phyloP scores from a whole-genome alignment of 768 basidiomycete genomes.

The Dentipellis sp. region DNA sequence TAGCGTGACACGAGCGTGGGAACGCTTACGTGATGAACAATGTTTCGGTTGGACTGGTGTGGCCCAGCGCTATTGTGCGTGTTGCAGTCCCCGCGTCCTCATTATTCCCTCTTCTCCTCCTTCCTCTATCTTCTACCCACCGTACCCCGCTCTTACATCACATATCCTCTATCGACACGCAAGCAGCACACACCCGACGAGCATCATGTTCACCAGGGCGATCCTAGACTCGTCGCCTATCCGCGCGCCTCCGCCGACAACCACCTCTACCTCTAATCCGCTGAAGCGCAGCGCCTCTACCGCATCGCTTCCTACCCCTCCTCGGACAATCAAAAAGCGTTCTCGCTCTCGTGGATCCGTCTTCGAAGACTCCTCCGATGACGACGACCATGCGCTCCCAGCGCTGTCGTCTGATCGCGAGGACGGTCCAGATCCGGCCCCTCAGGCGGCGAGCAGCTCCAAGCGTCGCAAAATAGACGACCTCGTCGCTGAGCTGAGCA shows the following conservation, averaged over 20 bases:
- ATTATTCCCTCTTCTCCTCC: no score
- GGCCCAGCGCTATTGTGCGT: no score
- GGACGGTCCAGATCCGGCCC: constrained; percentile 5
- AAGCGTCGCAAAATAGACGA: constrained; percentile 14
- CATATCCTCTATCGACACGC: no score
- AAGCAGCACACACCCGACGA: neutral
- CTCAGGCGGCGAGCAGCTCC: neutral
- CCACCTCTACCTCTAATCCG: constrained; percentile 4
- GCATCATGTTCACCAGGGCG: neutral
- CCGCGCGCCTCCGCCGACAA: neutral
- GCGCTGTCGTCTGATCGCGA: constrained; percentile 10
- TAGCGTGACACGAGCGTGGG: no score
- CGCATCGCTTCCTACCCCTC: constrained; percentile 14
- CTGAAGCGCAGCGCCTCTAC: constrained; percentile 15
- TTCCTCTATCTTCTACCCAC: no score
- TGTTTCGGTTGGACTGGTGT: no score
- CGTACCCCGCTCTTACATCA: no score
- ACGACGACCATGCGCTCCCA: constrained; percentile 8
- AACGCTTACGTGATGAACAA: no score
- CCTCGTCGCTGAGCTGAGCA: constrained; percentile 10
- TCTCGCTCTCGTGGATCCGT: constrained; percentile 13
- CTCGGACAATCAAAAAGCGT: constrained; percentile 13
- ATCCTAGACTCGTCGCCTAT: constrained; percentile 1
- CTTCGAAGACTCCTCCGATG: constrained; percentile 13
- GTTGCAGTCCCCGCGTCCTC: no score